Evolutionary conservation across 1,139 yeast genomes (phyloP).

Genomic region (Insectozyma bohioensis): DNA sequence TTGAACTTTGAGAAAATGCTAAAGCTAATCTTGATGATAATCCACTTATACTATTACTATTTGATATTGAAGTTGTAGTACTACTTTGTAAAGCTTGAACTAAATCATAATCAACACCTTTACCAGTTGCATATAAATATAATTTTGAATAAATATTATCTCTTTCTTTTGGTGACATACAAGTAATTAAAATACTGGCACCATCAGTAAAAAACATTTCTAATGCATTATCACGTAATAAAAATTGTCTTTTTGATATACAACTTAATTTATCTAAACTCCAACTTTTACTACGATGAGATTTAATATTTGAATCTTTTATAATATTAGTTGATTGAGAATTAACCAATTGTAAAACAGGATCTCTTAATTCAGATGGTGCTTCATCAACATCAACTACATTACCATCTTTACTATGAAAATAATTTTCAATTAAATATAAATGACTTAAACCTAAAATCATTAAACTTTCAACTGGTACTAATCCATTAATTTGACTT

Average conservation of each 20-base stretch:
- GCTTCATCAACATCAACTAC: conserved; percentile 71
- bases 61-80: too few species aligned
- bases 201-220: conserved; percentile 78
- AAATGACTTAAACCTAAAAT: conserved; percentile 64
- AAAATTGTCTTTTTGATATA: conserved; percentile 69
- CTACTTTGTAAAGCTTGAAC: conserved; percentile 50
- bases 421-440: conserved; percentile 69
- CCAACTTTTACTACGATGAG: conserved; percentile 57
- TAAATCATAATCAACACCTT: conserved; percentile 51
- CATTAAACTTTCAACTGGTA: conserved; percentile 69
- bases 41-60: conserved; percentile 28
- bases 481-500: conserved; percentile 70
- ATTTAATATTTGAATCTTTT: conserved; percentile 19
- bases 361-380: conserved; percentile 59
- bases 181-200: conserved; percentile 61
- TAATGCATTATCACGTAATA: conserved; percentile 73
- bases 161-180: conserved; percentile 49
- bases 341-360: conserved; percentile 59
- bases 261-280: conserved; percentile 55
- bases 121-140: conserved; percentile 45
- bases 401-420: conserved; percentile 56
- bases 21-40: conserved; percentile 36
- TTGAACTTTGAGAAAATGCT: conserved; percentile 29
- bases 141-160: conserved; percentile 55
- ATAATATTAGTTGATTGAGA: conserved; percentile 27